Evolutionary conservation across 495 filamentous ascomycete genomes (phyloP), one percentile per base, ranked within the genome.

Genomic region (Zalerion maritima): DNA sequence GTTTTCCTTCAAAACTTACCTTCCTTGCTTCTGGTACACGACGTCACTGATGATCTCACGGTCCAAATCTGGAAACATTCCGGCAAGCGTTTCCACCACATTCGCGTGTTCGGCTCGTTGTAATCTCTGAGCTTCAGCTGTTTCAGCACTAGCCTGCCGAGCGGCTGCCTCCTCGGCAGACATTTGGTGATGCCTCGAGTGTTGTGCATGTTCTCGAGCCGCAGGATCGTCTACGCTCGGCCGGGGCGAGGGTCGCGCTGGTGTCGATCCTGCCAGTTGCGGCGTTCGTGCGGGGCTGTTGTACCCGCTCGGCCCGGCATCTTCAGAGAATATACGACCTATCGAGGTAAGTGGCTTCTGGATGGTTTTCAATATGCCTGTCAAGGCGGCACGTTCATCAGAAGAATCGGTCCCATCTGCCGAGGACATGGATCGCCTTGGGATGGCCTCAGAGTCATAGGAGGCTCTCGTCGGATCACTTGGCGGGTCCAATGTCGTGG

Each of bases 291-390:
- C 59, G n/a, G 70, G 70, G 14, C 53, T 62, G 47, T 29, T 46
- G n/a, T n/a, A n/a, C 25, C 38, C 46, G 47, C 40, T 69, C 11
- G 54, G 40, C 16, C 47, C 43, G 19, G 59, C 34, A 22, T 93
- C 85, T 27, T 97, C 89, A 1, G 81, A 82, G 57, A 99, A 96
- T 20, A 99, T 94, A 31, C 85, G 75, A n/a, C 91, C 89, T 46
- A 99, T 92, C 10, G 85, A 89, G 23, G 81, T 82, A 21, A 99
- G 58, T 0, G 89, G 91, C 32, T 69, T 76, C 49, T 96, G 86
- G 29, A 99, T 94, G 1, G 86, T 84, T 26, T 85, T 73, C 10
- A 99, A 59, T 7, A 99, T 57, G 2, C 89, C 86, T 14, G 78
- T 73, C 19, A 93, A 84, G 21, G 89, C 82, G 1, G 76, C 77